Percentiles rank a stretch among this genome's conserved stretches.
phyloP scores from a whole-genome alignment of 345 rosid genomes.

The Rhodamnia rubescens region DNA sequence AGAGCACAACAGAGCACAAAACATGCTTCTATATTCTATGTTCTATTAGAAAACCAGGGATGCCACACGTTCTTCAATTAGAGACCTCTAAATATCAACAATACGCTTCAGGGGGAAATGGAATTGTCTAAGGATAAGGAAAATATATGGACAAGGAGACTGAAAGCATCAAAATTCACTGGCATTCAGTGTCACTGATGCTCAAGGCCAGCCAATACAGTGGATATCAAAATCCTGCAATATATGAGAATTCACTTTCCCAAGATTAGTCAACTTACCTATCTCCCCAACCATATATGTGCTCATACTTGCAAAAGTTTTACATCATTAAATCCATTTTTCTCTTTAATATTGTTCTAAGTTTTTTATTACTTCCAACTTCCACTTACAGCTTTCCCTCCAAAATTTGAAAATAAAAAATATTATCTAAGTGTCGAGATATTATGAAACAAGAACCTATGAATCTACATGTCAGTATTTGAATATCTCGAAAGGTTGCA shows the following conservation, averaged over 20 bases:
- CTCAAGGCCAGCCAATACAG: not conserved
- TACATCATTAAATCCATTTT: not conserved
- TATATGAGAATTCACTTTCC: not conserved
- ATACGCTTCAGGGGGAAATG: not conserved
- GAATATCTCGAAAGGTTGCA: not conserved
- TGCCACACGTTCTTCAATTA: not conserved
- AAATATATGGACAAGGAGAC: not conserved
- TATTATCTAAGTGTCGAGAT: not conserved
- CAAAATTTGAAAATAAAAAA: not conserved
- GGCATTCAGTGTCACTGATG: not conserved
- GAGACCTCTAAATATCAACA: not conserved
- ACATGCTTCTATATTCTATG: not conserved
- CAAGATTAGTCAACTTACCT: not conserved
- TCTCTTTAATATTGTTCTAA: not conserved
- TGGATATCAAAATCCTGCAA: not conserved
- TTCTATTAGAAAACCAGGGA: not conserved
- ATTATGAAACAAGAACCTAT: not conserved
- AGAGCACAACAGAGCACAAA: not conserved
- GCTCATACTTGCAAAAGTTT: not conserved
- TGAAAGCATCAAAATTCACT: not conserved
- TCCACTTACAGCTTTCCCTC: not conserved
- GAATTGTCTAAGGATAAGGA: not conserved
- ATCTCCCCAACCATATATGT: not conserved
- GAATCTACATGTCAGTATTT: not conserved
- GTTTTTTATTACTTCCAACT: not conserved